phyloP scores from a whole-genome alignment of 1,139 yeast species.

The Candida sp. region DNA sequence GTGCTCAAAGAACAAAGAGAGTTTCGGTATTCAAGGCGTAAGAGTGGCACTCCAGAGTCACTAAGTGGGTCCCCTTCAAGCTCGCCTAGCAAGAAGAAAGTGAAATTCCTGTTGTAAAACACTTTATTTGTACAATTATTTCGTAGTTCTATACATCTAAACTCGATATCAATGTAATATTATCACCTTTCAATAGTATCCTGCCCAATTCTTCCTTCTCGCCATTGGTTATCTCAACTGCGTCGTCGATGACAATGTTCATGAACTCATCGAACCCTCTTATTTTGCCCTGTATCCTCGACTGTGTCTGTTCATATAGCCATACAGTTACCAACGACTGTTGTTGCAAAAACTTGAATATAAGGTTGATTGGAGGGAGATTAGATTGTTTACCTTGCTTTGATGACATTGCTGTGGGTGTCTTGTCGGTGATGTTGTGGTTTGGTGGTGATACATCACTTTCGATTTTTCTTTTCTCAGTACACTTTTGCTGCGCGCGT shows the following conservation, averaged over 20 bases:
- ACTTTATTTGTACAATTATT: neutral
- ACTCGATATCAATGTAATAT: conserved; percentile 79
- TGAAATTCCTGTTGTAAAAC: conserved; percentile 9
- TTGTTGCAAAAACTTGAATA: conserved; percentile 86
- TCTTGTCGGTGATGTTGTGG: neutral
- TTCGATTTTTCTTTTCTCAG: neutral
- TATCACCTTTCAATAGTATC: conserved; percentile 90
- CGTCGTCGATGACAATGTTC: conserved; percentile 95
- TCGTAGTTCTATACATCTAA: conserved; percentile 35
- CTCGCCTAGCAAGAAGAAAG: conserved; percentile 7
- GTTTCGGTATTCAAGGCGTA: conserved; percentile 26
- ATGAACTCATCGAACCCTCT: conserved; percentile 97
- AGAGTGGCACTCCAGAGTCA: neutral
- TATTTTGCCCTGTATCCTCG: conserved; percentile 82
- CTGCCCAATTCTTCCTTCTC: conserved; percentile 46
- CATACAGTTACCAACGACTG: conserved; percentile 82
- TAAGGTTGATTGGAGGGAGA: conserved; percentile 91
- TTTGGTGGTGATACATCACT: neutral
- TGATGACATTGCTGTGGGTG: conserved; percentile 20
- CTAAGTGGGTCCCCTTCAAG: neutral
- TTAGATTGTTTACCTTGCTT: conserved; percentile 37
- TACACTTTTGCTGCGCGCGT: neutral
- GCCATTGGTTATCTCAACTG: conserved; percentile 68
- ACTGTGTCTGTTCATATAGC: conserved; percentile 85
- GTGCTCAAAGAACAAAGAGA: conserved; percentile 27